Percentiles rank a stretch among this genome's conserved stretches.
These are phyloP conservation scores for Penicillium freii DNA, from an alignment of 2,329 filamentous ascomycete genomes.

Conservation along the genomic window DNA sequence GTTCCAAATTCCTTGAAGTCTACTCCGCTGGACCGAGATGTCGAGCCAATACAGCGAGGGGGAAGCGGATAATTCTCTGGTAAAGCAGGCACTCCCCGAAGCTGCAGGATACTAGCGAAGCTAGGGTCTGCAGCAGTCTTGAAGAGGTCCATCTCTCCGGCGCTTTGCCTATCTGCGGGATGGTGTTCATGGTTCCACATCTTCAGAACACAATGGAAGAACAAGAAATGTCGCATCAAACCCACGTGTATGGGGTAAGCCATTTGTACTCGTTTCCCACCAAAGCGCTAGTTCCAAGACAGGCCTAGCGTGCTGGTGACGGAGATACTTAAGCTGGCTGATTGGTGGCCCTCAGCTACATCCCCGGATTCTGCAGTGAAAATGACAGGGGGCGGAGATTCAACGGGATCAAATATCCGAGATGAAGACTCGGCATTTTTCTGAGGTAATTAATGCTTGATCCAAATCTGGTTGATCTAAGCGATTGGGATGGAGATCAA, in stretches of 20 bases:
- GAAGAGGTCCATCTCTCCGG: constrained; percentile 13
- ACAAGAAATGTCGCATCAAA: not conserved
- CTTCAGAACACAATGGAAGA: not conserved
- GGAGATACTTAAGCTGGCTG: not conserved
- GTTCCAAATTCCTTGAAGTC: not conserved
- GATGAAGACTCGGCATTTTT: not conserved
- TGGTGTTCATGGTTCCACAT: constrained; percentile 10
- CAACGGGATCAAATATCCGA: constrained; percentile 8
- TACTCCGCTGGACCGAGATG: not conserved
- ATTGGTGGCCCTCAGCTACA: constrained; percentile 12
- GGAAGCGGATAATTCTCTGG: not conserved
- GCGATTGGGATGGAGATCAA: not conserved
- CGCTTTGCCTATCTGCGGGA: not conserved
- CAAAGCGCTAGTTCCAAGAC: constrained; percentile 2
- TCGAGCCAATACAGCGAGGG: not conserved
- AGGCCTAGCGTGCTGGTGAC: not conserved
- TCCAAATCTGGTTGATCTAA: not conserved
- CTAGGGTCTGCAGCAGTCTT: constrained; percentile 8
- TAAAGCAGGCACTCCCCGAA: not conserved
- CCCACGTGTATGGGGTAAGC: constrained; percentile 9
- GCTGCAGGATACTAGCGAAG: not conserved
- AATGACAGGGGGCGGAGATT: constrained; percentile 23
- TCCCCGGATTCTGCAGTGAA: not conserved
- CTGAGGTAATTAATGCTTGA: not conserved
- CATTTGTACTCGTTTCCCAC: constrained; percentile 3